Percentiles rank a stretch among this genome's conserved stretches.
Evolutionary conservation across 768 basidiomycete genomes (phyloP).

Genomic region (Leccinum barrowsii): DNA sequence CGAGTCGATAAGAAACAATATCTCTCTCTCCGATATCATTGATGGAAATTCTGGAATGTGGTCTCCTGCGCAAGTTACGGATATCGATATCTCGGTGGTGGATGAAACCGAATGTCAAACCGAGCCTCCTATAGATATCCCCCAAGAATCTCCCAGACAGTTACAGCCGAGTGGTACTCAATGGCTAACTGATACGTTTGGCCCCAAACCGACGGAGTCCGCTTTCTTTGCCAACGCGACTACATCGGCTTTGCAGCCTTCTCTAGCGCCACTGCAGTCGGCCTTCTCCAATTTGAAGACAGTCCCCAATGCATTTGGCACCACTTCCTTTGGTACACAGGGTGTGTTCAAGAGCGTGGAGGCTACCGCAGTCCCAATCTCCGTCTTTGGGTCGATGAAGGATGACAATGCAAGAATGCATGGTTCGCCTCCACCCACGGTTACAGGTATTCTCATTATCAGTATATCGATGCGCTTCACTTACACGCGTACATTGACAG

Average conservation of each 20-base stretch:
- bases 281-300: slow-evolving; percentile 36
- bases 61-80: slow-evolving; percentile 25
- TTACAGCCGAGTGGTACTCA: slow-evolving; percentile 30
- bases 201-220: slow-evolving; percentile 25
- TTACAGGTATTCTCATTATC: slow-evolving; percentile 12
- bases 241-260: slow-evolving; percentile 13
- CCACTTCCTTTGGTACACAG: slow-evolving; percentile 16
- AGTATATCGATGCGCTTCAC: neutral
- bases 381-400: slow-evolving; percentile 9
- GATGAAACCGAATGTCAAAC: slow-evolving; percentile 21
- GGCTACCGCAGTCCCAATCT: neutral
- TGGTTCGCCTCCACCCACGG: neutral
- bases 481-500: neutral
- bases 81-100: slow-evolving; percentile 22
- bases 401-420: neutral
- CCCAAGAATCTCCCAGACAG: slow-evolving; percentile 5
- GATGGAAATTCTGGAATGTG: slow-evolving; percentile 48
- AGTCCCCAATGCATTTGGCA: slow-evolving; percentile 34
- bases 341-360: slow-evolving; percentile 3
- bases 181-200: slow-evolving; percentile 33
- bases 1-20: slow-evolving; percentile 55
- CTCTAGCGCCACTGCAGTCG: slow-evolving; percentile 15
- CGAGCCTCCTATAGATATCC: neutral
- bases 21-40: slow-evolving; percentile 61
- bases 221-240: slow-evolving; percentile 16